phyloP scores from a whole-genome alignment of 2,329 filamentous ascomycete genomes.

The Neurospora sp. region DNA sequence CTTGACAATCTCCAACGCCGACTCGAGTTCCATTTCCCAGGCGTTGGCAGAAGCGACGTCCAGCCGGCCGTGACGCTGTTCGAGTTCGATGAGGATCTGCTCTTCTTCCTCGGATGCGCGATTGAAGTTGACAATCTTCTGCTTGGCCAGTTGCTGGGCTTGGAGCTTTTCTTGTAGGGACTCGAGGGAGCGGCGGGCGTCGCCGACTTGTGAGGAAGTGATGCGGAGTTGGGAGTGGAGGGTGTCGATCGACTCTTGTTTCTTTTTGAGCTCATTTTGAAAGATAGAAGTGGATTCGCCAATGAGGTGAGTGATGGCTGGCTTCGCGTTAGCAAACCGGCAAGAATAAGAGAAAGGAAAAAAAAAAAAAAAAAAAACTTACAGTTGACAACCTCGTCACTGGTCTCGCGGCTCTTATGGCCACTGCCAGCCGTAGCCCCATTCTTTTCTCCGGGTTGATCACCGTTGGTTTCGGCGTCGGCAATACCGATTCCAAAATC shows the following conservation, averaged over 20 bases:
- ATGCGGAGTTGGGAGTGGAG: conserved; percentile 74
- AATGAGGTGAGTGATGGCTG: conserved; percentile 75
- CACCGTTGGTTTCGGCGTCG: conserved; percentile 33
- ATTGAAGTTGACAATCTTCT: conserved; percentile 70
- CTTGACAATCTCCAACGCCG: conserved; percentile 28
- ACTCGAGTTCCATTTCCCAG: conserved; percentile 46
- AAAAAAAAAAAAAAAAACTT: conserved; percentile 29
- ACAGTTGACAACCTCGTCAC: conserved; percentile 72
- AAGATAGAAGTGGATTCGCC: conserved; percentile 71
- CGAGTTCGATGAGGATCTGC: conserved; percentile 37
- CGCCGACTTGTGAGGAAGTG: conserved; percentile 67
- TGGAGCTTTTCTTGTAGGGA: conserved; percentile 55
- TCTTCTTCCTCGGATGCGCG: conserved; percentile 65
- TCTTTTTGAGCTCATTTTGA: conserved; percentile 68
- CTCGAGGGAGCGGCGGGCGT: conserved; percentile 66
- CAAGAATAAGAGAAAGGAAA: not conserved
- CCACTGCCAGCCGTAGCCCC: conserved; percentile 34
- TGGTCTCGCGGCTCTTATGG: conserved; percentile 59
- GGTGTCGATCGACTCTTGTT: conserved; percentile 74
- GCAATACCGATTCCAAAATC: conserved; percentile 88
- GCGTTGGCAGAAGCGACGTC: conserved; percentile 36
- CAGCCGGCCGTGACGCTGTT: conserved; percentile 33
- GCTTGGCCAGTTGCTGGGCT: conserved; percentile 54
- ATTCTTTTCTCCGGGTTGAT: conserved; percentile 32
- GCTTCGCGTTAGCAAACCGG: conserved; percentile 22